Evolutionary conservation across 75 land plant species (phyloP).

Genomic region (Cryptomeria japonica): DNA sequence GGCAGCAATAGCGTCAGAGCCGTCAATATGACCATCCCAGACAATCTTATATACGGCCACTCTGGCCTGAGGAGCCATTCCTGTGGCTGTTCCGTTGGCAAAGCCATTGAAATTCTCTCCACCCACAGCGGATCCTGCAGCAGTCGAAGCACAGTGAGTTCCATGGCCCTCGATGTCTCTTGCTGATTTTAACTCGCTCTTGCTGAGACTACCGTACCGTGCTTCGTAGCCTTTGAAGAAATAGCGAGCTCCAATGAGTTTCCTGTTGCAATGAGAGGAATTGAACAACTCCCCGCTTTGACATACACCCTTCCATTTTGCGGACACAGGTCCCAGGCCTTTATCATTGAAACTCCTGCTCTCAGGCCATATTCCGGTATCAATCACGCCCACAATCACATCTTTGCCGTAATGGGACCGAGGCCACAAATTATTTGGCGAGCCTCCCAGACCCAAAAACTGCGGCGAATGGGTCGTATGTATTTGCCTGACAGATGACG

Average conservation of each 20-base stretch:
- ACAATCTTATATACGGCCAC: constrained; percentile 30
- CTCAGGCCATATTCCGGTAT: constrained; percentile 52
- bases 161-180: constrained; percentile 40
- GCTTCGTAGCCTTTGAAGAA: constrained; percentile 34
- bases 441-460: constrained; percentile 56
- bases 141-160: constrained; percentile 42
- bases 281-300: constrained; percentile 16
- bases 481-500: constrained; percentile 22
- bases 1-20: background rate
- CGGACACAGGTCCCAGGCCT: constrained; percentile 17
- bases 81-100: constrained; percentile 5
- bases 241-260: constrained; percentile 39
- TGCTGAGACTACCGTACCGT: background rate
- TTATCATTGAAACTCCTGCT: constrained; percentile 35
- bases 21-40: background rate
- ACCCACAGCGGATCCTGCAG: constrained; percentile 22
- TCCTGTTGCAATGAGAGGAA: constrained; percentile 37
- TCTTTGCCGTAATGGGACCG: constrained; percentile 35
- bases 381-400: constrained; percentile 58
- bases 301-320: constrained; percentile 30
- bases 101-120: too few species aligned
- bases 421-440: constrained; percentile 35
- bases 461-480: constrained; percentile 58
- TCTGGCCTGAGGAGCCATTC: background rate
- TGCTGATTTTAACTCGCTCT: constrained; percentile 9